These are phyloP conservation scores for Fusarium dlaminii DNA, from an alignment of 2,329 filamentous ascomycete genomes.

Conservation along the genomic window DNA sequence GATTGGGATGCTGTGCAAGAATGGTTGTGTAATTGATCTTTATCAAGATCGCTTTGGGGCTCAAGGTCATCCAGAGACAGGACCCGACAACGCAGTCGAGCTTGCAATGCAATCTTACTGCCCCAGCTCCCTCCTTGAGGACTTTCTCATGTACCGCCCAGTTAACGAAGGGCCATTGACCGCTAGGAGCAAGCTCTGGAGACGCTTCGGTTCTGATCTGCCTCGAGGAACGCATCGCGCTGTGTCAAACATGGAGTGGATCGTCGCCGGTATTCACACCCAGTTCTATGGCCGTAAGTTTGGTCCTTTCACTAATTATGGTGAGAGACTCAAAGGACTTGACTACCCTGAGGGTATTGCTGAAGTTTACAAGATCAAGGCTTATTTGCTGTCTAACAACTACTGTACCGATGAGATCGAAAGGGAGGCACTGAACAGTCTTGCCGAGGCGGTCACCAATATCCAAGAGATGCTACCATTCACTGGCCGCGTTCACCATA, in stretches of 20 bases:
- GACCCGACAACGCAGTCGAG: conserved; percentile 6
- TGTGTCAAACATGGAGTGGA: conserved; percentile 8
- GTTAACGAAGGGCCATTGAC: neutral
- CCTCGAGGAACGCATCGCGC: neutral
- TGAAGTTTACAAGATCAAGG: neutral
- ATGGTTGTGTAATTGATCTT: conserved; percentile 11
- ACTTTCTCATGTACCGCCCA: neutral
- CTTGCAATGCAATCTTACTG: conserved; percentile 12
- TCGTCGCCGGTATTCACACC: neutral
- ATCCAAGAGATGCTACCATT: neutral
- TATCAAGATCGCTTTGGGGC: conserved; percentile 1
- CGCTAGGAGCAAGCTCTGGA: neutral
- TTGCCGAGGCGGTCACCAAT: neutral
- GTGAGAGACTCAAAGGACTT: neutral
- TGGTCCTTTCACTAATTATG: neutral
- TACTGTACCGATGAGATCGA: neutral
- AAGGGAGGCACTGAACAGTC: neutral
- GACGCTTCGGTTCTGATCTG: neutral
- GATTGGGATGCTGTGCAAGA: neutral
- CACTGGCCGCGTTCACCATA: rapidly evolving
- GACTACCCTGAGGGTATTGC: neutral
- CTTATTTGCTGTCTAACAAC: neutral
- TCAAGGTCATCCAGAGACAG: neutral
- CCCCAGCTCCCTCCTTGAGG: neutral
- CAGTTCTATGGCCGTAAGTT: neutral